phyloP scores from a whole-genome alignment of 2,329 filamentous ascomycete genomes.

The Colletotrichum sp. region DNA sequence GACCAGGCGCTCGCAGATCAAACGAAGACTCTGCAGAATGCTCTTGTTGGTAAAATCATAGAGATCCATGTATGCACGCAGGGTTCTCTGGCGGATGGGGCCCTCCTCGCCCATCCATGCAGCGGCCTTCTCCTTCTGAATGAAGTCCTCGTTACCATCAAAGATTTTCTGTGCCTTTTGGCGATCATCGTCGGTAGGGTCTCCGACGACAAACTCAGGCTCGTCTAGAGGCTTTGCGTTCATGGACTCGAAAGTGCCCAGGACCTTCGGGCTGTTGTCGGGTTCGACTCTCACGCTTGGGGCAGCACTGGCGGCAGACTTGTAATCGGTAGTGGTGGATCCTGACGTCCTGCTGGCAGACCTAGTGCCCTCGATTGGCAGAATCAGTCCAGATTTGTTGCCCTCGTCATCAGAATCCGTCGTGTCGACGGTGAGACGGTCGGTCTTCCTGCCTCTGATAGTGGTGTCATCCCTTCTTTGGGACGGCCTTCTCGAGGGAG shows the following conservation, averaged over 20 bases:
- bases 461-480: background rate
- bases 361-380: constrained; percentile 46
- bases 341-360: constrained; percentile 38
- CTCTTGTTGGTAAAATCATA: constrained; percentile 87
- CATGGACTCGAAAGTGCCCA: constrained; percentile 35
- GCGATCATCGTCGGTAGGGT: constrained; percentile 71
- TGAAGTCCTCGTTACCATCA: constrained; percentile 82
- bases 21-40: constrained; percentile 78
- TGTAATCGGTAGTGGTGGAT: constrained; percentile 44
- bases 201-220: constrained; percentile 61
- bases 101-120: constrained; percentile 86
- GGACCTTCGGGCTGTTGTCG: constrained; percentile 41
- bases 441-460: constrained; percentile 15
- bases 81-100: constrained; percentile 59
- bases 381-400: constrained; percentile 40
- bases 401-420: constrained; percentile 38
- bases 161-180: constrained; percentile 84
- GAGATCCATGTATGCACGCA: constrained; percentile 86
- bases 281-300: constrained; percentile 51
- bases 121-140: constrained; percentile 80
- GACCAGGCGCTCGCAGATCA: constrained; percentile 81
- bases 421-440: constrained; percentile 28
- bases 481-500: background rate
- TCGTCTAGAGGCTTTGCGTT: constrained; percentile 57
- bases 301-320: constrained; percentile 37